Conservation (phyloP, 2,329 filamentous ascomycete genomes). For the Penicillium fuscoglaucum region DNA sequence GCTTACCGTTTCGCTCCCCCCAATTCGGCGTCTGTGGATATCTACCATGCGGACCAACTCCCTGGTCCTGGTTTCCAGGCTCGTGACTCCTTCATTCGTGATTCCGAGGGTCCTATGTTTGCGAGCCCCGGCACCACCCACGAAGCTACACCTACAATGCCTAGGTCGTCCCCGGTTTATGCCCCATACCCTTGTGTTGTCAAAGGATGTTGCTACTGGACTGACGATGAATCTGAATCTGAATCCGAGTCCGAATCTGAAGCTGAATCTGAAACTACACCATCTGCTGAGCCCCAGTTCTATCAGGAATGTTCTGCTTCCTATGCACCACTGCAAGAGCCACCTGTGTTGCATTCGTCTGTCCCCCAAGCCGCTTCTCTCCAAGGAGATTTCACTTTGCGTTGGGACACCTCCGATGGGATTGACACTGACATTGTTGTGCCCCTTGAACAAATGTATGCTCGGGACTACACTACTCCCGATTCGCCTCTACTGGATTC, state of each 20-base stretch:
- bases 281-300: no score
- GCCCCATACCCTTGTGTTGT: background rate
- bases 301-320: background rate
- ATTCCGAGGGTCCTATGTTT: background rate
- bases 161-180: background rate
- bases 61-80: background rate
- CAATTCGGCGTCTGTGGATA: background rate
- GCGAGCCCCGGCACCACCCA: no score
- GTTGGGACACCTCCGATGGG: background rate
- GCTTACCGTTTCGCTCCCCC: background rate
- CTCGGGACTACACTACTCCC: background rate
- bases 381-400: background rate
- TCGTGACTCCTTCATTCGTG: no score
- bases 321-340: background rate
- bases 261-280: background rate
- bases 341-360: background rate
- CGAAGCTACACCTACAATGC: background rate
- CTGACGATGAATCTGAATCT: background rate
- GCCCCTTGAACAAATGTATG: background rate
- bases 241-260: background rate
- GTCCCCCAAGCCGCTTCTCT: background rate
- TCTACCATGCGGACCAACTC: background rate
- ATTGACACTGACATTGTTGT: no score
- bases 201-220: background rate
- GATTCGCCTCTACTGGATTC: background rate